phyloP scores from a whole-genome alignment of 306 rosid species.

The Castanospermum australe region DNA sequence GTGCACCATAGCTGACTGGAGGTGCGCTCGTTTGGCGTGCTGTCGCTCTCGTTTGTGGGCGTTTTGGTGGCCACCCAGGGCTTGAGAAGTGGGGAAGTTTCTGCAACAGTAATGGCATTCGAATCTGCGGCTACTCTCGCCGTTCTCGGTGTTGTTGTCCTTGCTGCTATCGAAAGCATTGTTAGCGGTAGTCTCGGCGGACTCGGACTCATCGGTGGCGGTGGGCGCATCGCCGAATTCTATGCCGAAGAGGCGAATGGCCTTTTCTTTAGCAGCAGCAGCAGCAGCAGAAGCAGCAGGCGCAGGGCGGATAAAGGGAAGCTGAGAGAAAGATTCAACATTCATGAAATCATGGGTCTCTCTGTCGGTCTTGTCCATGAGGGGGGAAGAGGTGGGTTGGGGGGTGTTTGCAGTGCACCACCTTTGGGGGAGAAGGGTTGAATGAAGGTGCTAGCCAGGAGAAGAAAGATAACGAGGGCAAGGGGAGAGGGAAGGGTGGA shows the following conservation, averaged over 20 bases:
- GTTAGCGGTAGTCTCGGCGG: conserved; percentile 19
- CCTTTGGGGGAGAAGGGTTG: not conserved
- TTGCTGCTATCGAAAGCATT: conserved; percentile 19
- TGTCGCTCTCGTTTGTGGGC: conserved; percentile 87
- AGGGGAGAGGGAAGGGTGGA: not conserved
- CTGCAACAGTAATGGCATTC: conserved; percentile 90
- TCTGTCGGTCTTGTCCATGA: conserved; percentile 66
- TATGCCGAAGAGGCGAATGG: conserved; percentile 68
- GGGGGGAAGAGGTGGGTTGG: not conserved
- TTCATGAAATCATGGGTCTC: conserved; percentile 92
- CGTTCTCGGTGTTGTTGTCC: conserved; percentile 14
- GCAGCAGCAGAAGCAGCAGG: no score
- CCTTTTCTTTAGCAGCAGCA: conserved; percentile 48
- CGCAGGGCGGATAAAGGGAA: conserved; percentile 77
- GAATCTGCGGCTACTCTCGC: conserved; percentile 60
- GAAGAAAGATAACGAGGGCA: not conserved
- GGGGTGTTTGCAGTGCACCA: not conserved
- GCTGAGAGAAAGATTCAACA: conserved; percentile 83
- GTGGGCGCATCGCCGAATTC: conserved; percentile 37
- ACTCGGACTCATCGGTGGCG: conserved; percentile 31
- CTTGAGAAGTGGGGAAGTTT: conserved; percentile 89
- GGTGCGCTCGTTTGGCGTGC: conserved; percentile 80
- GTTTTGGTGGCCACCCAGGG: conserved; percentile 93
- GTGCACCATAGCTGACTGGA: conserved; percentile 66
- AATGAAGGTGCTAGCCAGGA: not conserved